Base-by-base conservation (phyloP, 1,139 yeast species). In the Debaryomyces singareniensis region DNA sequence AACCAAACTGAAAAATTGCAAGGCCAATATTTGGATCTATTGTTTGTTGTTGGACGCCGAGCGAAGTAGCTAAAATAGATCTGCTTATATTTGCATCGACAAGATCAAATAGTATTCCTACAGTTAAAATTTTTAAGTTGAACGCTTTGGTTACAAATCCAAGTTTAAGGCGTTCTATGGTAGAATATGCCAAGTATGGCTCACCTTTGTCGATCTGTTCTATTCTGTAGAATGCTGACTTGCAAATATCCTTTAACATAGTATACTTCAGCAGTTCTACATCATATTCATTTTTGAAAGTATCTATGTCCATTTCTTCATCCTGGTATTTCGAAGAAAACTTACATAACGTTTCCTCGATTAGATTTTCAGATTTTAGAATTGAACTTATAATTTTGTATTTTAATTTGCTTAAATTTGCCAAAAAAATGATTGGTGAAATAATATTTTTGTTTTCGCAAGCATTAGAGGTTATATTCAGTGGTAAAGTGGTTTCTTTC, bases 1-100 rank as follows among this genome's bases (percentile, higher is more conserved):
- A 62, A 5, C 80, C 81, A 32, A 76, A 54, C 41, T 75, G 71
- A 38, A 75, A 61, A 2, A 71, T 67, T 15, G 68, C 56, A 9
- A 68, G 52, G 1, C 78, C 72, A 30, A 77, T 56, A 36, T 63
- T 66, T 4, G 56, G 49, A 38, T 62, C 71, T 35, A 69, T 55
- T 62, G 69, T 58, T 2, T 58, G 62, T 32, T 62, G 61, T 29
- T 55, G 60, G 36, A 65, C 62, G 15, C 61, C 57, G 37, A 60
- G 60, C 51, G 60, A 58, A 23, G 57, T 55, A 35, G 55, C 61
- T 43, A 67, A 64, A 14, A 63, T 48, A 16, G 50, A 48, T 34
- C 51, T 53, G 22, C 64, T 58, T 11, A 53, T 46, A 27, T 56
- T 55, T 24, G 54, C 35, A 25, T 58, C 63, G 32, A 65, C 50